Evolutionary conservation across 2,329 filamentous ascomycete species (phyloP).

Genomic region (Didymosphaeria variabile): DNA sequence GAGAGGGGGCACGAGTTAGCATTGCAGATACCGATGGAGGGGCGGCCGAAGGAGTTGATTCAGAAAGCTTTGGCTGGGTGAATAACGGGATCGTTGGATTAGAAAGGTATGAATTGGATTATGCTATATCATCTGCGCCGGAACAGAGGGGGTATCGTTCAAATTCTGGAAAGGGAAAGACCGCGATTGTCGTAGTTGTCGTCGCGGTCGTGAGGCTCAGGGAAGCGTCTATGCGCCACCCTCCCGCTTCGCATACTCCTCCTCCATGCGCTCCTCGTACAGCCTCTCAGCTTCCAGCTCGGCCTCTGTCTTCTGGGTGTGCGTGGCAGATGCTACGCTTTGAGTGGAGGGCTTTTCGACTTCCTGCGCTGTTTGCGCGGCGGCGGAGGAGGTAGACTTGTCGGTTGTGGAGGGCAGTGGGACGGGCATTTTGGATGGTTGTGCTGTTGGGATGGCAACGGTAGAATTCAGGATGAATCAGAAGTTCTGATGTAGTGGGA

Average conservation of each 20-base stretch:
- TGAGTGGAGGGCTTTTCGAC: conserved; percentile 35
- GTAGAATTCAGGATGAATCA: neutral
- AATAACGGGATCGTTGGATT: neutral
- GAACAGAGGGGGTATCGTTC: conserved; percentile 9
- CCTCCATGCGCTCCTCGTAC: conserved; percentile 51
- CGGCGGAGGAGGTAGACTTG: conserved; percentile 30
- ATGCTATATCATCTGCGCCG: conserved; percentile 8
- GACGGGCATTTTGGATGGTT: conserved; percentile 33
- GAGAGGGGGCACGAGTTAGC: conserved; percentile 46
- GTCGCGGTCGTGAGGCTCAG: neutral
- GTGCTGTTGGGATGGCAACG: neutral
- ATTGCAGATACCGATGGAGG: conserved; percentile 45
- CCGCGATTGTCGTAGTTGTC: neutral
- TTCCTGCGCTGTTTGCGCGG: conserved; percentile 36
- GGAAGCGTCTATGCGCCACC: conserved; percentile 41
- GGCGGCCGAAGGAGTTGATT: conserved; percentile 38
- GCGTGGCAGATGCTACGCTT: conserved; percentile 36
- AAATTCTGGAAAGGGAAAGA: neutral
- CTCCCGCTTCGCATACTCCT: conserved; percentile 52
- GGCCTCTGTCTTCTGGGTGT: conserved; percentile 39
- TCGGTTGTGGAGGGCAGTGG: conserved; percentile 34
- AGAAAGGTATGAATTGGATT: conserved; percentile 5
- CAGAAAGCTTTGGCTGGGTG: conserved; percentile 44
- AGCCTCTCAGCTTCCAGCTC: conserved; percentile 45
- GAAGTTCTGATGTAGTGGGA: neutral